Percentiles rank a stretch among this genome's conserved stretches.
phyloP scores from a whole-genome alignment of 2,329 filamentous ascomycete species.

The Gnomoniopsis smithogilvyi region DNA sequence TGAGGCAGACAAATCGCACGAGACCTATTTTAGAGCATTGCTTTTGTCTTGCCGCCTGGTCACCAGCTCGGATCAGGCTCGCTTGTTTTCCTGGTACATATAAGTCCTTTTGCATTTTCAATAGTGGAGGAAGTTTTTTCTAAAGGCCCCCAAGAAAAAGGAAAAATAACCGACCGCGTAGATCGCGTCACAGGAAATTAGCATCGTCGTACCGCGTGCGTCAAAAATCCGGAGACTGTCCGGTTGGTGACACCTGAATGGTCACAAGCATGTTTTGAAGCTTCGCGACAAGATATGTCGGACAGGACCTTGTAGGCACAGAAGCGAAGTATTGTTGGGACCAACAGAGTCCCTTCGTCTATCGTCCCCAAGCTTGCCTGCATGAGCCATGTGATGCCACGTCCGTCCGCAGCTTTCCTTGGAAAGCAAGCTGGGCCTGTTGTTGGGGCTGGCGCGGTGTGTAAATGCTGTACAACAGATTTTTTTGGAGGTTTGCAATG shows the following conservation, averaged over 20 bases:
- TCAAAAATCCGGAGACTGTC: not conserved
- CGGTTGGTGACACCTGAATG: not conserved
- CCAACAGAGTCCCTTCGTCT: too few species aligned
- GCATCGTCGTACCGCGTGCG: not conserved
- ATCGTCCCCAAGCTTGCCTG: not conserved
- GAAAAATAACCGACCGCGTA: not conserved
- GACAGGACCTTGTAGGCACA: not conserved
- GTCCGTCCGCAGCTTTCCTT: not conserved
- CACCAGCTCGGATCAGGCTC: not conserved
- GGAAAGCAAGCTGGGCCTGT: not conserved
- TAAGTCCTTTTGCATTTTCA: not conserved
- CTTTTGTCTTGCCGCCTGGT: not conserved
- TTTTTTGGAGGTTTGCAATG: not conserved
- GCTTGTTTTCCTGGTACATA: not conserved
- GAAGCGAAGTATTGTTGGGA: not conserved
- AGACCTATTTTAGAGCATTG: not conserved
- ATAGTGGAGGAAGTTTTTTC: too few species aligned
- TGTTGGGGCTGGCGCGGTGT: not conserved
- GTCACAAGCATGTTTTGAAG: too few species aligned
- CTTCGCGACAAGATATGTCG: not conserved
- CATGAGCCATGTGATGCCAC: constrained; percentile 7
- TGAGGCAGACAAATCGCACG: not conserved
- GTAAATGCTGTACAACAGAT: not conserved
- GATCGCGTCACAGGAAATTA: not conserved
- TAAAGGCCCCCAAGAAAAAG: not conserved